A percentile compares a stretch with the other conserved stretches of the same genome.
These are phyloP conservation scores for Penicillium samsonianum DNA, from an alignment of 495 filamentous ascomycete genomes.

Conservation along the genomic window DNA sequence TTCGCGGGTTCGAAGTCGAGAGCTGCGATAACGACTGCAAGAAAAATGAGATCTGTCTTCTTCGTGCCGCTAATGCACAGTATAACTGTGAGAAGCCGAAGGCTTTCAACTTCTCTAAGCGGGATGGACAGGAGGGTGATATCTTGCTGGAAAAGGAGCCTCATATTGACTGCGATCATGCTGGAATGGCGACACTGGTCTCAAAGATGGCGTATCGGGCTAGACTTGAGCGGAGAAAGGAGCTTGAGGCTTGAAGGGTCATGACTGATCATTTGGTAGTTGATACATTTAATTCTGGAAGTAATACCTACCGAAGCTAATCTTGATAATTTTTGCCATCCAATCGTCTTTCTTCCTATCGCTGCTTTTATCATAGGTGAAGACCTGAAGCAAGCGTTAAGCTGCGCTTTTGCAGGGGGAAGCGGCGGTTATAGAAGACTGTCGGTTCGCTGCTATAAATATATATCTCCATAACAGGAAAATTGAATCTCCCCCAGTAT, in stretches of 20 bases:
- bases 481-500: too few species aligned
- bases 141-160: background rate
- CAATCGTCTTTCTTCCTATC: background rate
- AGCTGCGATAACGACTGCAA: conserved; percentile 39
- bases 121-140: conserved; percentile 5
- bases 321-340: background rate
- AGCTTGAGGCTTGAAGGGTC: background rate
- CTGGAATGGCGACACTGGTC: conserved; percentile 27
- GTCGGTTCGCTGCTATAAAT: too few species aligned
- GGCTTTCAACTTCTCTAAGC: conserved; percentile 27
- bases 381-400: background rate
- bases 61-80: conserved; percentile 43
- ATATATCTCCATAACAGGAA: too few species aligned
- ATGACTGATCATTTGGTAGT: background rate
- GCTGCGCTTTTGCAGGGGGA: too few species aligned
- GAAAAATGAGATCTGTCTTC: conserved; percentile 40
- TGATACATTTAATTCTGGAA: background rate
- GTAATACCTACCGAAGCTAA: background rate
- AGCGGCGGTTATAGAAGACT: too few species aligned
- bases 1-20: conserved; percentile 36
- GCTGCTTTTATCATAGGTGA: background rate
- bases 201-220: conserved; percentile 23
- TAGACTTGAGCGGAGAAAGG: conserved; percentile 6
- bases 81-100: conserved; percentile 30
- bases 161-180: conserved; percentile 29